These are phyloP conservation scores for Fusarium luffae DNA, from an alignment of 2,329 filamentous ascomycete genomes.

Conservation along the genomic window DNA sequence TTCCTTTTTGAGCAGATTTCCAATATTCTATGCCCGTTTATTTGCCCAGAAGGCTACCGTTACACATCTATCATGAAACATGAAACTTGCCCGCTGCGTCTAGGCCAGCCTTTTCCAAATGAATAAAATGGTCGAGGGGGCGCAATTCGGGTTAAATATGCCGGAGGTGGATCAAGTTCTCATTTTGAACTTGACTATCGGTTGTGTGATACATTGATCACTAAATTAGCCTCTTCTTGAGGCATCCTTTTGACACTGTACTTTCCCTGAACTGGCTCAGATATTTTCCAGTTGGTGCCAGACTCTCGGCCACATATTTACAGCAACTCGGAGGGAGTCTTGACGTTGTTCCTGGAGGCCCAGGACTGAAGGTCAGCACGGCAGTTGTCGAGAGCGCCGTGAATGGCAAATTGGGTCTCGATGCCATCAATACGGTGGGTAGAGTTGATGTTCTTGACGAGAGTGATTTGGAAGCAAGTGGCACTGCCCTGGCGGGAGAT, in stretches of 20 bases:
- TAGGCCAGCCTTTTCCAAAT: conserved; percentile 37
- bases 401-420: conserved; percentile 74
- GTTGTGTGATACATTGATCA: background rate
- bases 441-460: conserved; percentile 94
- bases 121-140: conserved; percentile 31
- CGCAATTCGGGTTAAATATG: conserved; percentile 41
- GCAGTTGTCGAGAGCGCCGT: conserved; percentile 65
- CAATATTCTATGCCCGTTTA: conserved; percentile 4
- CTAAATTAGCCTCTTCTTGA: conserved; percentile 3
- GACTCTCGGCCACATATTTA: conserved; percentile 9
- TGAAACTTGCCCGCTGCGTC: conserved; percentile 40
- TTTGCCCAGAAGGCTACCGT: conserved; percentile 21
- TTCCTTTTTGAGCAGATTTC: conserved; percentile 16
- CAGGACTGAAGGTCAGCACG: conserved; percentile 50
- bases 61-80: conserved; percentile 39
- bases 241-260: conserved; percentile 3
- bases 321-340: conserved; percentile 48
- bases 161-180: conserved; percentile 34
- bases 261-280: conserved; percentile 1
- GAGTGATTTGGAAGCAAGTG: conserved; percentile 87
- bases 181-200: conserved; percentile 2
- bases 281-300: background rate
- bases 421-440: conserved; percentile 86
- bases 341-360: conserved; percentile 53
- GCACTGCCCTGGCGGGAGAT: conserved; percentile 85